Percentiles rank a stretch among this genome's conserved stretches.
Evolutionary conservation across 352 stramenopile genomes (phyloP).

Genomic region (Saprolegnia parasitica): DNA sequence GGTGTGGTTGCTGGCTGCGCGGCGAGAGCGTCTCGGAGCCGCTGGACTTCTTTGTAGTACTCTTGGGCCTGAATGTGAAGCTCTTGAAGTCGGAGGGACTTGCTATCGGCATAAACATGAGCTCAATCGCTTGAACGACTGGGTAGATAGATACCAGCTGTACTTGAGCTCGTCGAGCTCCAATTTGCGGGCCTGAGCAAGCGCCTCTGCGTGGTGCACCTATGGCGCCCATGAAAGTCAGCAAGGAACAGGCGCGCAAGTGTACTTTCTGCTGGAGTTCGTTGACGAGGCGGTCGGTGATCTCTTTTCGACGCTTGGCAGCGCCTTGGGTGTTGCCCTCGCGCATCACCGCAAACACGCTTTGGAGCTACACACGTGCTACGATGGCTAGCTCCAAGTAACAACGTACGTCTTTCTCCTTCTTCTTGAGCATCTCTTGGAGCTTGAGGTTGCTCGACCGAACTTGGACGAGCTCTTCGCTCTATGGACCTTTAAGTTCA

Average conservation of each 20-base stretch:
- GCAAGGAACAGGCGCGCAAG: neutral
- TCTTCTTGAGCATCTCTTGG: conserved; percentile 17
- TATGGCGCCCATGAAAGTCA: neutral
- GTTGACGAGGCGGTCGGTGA: conserved; percentile 5
- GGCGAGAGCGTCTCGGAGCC: neutral
- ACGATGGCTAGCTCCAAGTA: neutral
- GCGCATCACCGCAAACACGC: neutral
- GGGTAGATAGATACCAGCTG: conserved; percentile 16
- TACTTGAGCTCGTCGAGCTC: conserved; percentile 7
- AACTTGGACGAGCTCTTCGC: conserved; percentile 6
- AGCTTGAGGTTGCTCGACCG: conserved; percentile 5
- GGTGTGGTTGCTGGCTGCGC: too few species aligned
- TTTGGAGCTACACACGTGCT: neutral
- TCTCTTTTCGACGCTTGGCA: neutral
- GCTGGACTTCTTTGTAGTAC: conserved; percentile 4
- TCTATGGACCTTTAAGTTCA: neutral
- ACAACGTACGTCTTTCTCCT: conserved; percentile 8
- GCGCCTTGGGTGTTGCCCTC: neutral
- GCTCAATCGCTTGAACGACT: neutral
- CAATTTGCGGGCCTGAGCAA: neutral
- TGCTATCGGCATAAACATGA: neutral
- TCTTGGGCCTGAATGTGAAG: conserved; percentile 6
- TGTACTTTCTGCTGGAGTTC: conserved; percentile 2
- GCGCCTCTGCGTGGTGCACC: neutral
- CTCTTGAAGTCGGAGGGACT: neutral